Conservation (phyloP, 2,329 filamentous ascomycete genomes). For the Trichoderma sp. region DNA sequence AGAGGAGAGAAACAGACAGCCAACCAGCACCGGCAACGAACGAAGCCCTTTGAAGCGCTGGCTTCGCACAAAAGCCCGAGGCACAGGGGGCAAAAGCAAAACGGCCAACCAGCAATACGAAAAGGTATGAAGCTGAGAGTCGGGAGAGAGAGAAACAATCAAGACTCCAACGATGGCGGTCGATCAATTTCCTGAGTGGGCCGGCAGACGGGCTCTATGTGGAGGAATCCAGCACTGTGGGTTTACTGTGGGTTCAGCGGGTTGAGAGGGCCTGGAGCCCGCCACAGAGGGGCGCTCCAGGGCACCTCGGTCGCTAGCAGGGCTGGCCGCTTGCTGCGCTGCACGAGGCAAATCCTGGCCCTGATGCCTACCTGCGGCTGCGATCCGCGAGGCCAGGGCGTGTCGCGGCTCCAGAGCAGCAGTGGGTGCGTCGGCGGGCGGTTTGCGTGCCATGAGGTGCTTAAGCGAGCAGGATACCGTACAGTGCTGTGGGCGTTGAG, state of each 20-base stretch:
- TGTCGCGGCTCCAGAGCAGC: not conserved
- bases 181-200: constrained; percentile 29
- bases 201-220: not conserved
- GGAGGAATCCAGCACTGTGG: constrained; percentile 22
- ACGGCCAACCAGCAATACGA: not conserved
- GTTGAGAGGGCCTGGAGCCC: constrained; percentile 14
- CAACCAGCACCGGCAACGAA: constrained; percentile 5
- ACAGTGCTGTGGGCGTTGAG: too few relatives aligned
- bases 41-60: not conserved
- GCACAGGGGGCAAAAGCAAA: not conserved
- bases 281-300: constrained; percentile 14
- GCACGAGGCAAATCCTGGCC: constrained; percentile 13
- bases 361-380: constrained; percentile 5
- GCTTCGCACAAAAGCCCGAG: constrained; percentile 4
- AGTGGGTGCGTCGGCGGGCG: not conserved
- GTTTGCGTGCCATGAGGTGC: not conserved
- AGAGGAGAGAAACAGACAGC: constrained; percentile 10
- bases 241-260: constrained; percentile 23
- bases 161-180: constrained; percentile 16
- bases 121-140: not conserved
- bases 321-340: not conserved
- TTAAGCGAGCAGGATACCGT: not conserved
- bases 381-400: constrained; percentile 22
- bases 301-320: constrained; percentile 8
- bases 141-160: constrained; percentile 11